phyloP scores from a whole-genome alignment of 192 early-diverging fungal genomes.

The Helicostylum pulchrum region DNA sequence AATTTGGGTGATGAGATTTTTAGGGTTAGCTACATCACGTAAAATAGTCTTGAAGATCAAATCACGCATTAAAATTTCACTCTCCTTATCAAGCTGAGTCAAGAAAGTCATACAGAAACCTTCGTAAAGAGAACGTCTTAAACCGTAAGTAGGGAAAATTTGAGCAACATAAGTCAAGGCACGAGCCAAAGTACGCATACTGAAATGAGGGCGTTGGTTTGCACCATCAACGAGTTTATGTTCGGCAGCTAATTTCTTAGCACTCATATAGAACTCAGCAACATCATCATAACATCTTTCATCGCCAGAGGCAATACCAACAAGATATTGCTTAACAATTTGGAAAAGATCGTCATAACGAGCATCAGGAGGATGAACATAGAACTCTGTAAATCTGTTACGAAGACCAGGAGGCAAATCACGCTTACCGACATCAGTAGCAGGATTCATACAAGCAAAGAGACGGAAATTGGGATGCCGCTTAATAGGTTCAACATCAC shows the following conservation, averaged over 20 bases:
- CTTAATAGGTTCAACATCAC: slow-evolving; percentile 77
- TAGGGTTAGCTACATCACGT: slow-evolving; percentile 52
- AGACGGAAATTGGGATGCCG: slow-evolving; percentile 93
- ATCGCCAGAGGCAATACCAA: slow-evolving; percentile 56
- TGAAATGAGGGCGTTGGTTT: slow-evolving; percentile 83
- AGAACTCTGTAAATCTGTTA: slow-evolving; percentile 93
- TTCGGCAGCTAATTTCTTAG: slow-evolving; percentile 64
- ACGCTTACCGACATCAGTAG: slow-evolving; percentile 96
- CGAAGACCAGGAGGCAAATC: slow-evolving; percentile 91
- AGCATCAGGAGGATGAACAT: slow-evolving; percentile 88
- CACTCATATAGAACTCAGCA: slow-evolving; percentile 77
- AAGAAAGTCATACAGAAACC: slow-evolving; percentile 94
- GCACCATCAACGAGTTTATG: slow-evolving; percentile 88
- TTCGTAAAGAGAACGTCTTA: slow-evolving; percentile 87
- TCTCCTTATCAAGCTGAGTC: slow-evolving; percentile 78
- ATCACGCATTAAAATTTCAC: slow-evolving; percentile 50
- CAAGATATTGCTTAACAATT: slow-evolving; percentile 79
- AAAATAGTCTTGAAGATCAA: slow-evolving; percentile 62
- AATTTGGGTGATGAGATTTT: slow-evolving; percentile 55
- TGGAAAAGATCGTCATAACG: slow-evolving; percentile 74
- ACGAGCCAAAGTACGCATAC: slow-evolving; percentile 88
- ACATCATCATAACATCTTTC: slow-evolving; percentile 59
- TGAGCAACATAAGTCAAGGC: slow-evolving; percentile 78
- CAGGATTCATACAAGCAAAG: slow-evolving; percentile 99
- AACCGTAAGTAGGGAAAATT: slow-evolving; percentile 68